Evolutionary conservation across 371 early-diverging fungal species (phyloP).

Genomic region (Parasitella parasitica): DNA sequence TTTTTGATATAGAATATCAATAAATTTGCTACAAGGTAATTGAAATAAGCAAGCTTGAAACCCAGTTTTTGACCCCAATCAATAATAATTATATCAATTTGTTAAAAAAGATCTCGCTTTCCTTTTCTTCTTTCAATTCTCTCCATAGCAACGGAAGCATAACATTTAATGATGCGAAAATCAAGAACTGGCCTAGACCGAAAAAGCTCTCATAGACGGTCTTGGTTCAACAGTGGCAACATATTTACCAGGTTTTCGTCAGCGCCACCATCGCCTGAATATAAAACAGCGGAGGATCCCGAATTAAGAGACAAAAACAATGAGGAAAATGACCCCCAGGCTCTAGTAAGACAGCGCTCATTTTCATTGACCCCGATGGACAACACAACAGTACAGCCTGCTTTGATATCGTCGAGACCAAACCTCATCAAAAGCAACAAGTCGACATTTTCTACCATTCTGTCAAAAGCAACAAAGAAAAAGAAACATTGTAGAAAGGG

Average conservation of each 20-base stretch:
- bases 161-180: conserved; percentile 1
- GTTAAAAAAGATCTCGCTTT: not conserved
- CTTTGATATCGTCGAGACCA: not conserved
- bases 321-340: not conserved
- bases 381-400: not conserved
- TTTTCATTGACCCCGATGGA: conserved; percentile 14
- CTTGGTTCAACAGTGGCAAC: conserved; percentile 22
- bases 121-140: not conserved
- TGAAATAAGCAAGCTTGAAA: too few species aligned
- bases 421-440: not conserved
- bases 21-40: not conserved
- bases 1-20: too few species aligned
- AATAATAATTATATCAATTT: not conserved
- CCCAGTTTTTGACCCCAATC: not conserved
- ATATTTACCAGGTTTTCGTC: conserved; percentile 24
- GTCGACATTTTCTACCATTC: conserved; percentile 13
- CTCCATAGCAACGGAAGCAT: not conserved
- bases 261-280: conserved; percentile 24
- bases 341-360: conserved; percentile 9
- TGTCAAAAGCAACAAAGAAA: conserved; percentile 25
- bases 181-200: conserved; percentile 6
- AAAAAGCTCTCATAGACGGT: conserved; percentile 15
- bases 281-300: not conserved
- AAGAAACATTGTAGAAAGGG: not conserved
- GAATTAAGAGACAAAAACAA: not conserved